These are phyloP conservation scores for Cinchona pubescens DNA, from an alignment of 257 asterid genomes.

Conservation along the genomic window DNA sequence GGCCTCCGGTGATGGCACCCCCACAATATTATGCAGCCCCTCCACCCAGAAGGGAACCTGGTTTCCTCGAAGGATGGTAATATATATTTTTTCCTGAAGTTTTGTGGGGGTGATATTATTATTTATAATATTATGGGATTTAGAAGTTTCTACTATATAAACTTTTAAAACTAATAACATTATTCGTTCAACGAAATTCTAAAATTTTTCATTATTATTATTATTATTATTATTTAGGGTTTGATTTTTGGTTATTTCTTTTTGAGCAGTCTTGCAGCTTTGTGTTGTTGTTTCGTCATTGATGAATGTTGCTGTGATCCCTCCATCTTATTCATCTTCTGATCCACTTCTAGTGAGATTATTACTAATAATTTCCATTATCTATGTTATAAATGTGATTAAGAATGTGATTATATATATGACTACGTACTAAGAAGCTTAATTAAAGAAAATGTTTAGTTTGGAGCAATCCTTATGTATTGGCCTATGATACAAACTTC, in stretches of 20 bases:
- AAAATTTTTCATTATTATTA: no score
- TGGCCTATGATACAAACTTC: not conserved
- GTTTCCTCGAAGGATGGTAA: slow-evolving; percentile 83
- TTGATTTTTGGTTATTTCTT: not conserved
- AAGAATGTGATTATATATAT: not conserved
- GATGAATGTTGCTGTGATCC: slow-evolving; percentile 90
- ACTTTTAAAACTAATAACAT: no score
- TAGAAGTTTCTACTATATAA: no score
- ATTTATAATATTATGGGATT: not conserved
- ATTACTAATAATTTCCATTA: not conserved
- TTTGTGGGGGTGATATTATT: not conserved
- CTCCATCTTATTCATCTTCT: slow-evolving; percentile 55
- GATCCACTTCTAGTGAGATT: slow-evolving; percentile 5
- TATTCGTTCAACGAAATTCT: no score
- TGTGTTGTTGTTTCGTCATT: slow-evolving; percentile 71
- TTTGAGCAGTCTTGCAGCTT: slow-evolving; percentile 60
- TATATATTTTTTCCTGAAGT: slow-evolving; percentile 2
- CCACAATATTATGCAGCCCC: slow-evolving; percentile 78
- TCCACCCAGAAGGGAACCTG: slow-evolving; percentile 57
- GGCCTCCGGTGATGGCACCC: slow-evolving; percentile 89
- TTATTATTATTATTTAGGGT: not conserved
- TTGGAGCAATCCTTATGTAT: not conserved
- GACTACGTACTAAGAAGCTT: not conserved
- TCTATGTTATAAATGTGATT: not conserved
- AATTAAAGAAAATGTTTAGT: no score